Base-by-base conservation (phyloP, 2,329 filamentous ascomycete genomes). In the Neopestalotiopsis rosae region DNA sequence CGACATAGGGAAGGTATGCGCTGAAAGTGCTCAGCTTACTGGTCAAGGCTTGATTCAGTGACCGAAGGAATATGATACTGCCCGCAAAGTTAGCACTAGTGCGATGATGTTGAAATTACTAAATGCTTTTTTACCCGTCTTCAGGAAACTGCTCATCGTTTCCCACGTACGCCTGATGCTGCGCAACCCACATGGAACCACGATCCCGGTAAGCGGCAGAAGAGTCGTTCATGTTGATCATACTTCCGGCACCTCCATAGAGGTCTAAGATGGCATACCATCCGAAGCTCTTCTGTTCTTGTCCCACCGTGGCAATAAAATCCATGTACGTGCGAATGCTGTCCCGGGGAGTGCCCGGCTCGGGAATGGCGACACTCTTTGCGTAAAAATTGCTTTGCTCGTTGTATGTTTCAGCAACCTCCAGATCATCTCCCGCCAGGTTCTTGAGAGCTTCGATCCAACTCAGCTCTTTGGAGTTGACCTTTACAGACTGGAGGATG, bases 241-340 rank as follows among this genome's bases (percentile, higher is more conserved):
- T 73, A 61, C 79, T 81, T 58, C 76, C 74, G 6, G 66, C 59
- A 4, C 80, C 80, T 13, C 80, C 80, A 59, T 79, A 81, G 7
- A 82, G 71, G 65, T 80, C 76, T 10, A 74, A 38, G 34, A 81
- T 74, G 59, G 77, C 70, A 67, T 74, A 82, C 73, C 78, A 81
- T 14, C 64, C 62, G 32, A 78, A 70, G 1, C 73, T 71, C 1
- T 73, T 71, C 1, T 73, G 61, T 0, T 56, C 56, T 13, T 65
- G n/a, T 28, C 65, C 65, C 56, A 28, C 24, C 4, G 69, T 28
- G 0, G 74, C n/a, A 34, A 78, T 69, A 42, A 70, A 76, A 3
- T 17, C 24, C 30, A 79, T 78, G 67, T 77, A 78, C 28, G 57
- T 69, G n/a, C 52, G 61, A 24, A 79, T 10, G 3, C 71, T 69